Evolutionary conservation across 768 basidiomycete species (phyloP).

Genomic region (Phanerodontia chrysosporium): DNA sequence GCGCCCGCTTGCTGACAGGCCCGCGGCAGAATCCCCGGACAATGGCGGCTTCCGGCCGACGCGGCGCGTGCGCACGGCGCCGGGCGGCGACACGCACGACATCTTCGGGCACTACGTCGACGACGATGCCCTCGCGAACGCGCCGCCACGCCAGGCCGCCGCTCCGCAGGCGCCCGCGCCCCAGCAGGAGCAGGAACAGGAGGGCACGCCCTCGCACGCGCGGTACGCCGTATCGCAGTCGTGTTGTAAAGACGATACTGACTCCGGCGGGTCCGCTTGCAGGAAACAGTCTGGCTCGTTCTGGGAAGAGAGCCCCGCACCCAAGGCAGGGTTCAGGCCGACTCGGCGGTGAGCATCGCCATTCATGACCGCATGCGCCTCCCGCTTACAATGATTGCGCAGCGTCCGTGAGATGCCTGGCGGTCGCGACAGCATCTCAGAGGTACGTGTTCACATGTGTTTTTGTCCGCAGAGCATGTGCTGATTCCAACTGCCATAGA

Average conservation of each 20-base stretch:
- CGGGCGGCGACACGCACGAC: constrained; percentile 45
- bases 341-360: constrained; percentile 52
- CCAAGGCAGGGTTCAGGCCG: constrained; percentile 52
- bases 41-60: constrained; percentile 44
- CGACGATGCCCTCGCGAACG: constrained; percentile 56
- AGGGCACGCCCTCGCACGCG: too few species aligned
- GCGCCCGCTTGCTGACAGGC: too few species aligned
- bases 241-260: constrained; percentile 45
- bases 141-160: constrained; percentile 36
- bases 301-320: constrained; percentile 28
- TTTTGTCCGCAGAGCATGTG: neutral
- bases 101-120: constrained; percentile 44
- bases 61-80: constrained; percentile 52
- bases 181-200: too few species aligned
- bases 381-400: neutral
- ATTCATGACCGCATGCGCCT: neutral
- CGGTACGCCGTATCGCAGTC: too few species aligned
- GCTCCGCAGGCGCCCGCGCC: neutral
- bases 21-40: constrained; percentile 5
- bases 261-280: constrained; percentile 21
- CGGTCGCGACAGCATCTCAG: constrained; percentile 55
- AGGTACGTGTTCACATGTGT: constrained; percentile 23
- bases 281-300: constrained; percentile 21
- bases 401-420: constrained; percentile 70
- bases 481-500: neutral